Evolutionary conservation across 345 rosid species (phyloP), one percentile per base, ranked within the genome.

Genomic region (Euphorbia peplus): DNA sequence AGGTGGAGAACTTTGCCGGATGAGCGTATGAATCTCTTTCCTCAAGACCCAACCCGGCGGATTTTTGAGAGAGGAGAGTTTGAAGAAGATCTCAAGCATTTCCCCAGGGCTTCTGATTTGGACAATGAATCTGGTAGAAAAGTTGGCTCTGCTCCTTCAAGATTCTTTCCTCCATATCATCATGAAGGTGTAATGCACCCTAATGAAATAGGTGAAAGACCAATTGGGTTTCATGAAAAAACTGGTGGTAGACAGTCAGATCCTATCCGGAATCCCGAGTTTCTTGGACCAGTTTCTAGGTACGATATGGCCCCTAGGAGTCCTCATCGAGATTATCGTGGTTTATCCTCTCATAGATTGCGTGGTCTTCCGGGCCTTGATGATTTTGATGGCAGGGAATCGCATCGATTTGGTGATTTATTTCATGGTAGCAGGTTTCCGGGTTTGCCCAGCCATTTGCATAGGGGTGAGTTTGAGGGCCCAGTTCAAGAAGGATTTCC

Each of bases 321-420:
- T 78, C 90, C 90, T 4, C 78, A 67, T 35, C 76, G 91, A 72
- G 88, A 87, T 65, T 78, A 73, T 60, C 76, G 71, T 69, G 75
- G 83, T 53, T 44, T 80, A 30, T 58, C 78, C 22, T 58, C 82
- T 15, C 76, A 19, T 39, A 67, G 82, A 66, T 83, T 84, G 63
- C 73, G 83, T 59, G 78, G 78, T 53, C 69, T 56, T 82, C 73
- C 72, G 60, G 80, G 74, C 46, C 63, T 70, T 21, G 86, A 80
- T 46, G 85, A 85, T 68, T 63, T 76, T 70, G 78, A 67, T 75
- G 75, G 82, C 60, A 75, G 86, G 70, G 87, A 79, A 46, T 60
- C 69, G 11, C 75, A n/a, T 37, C 76, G 66, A 42, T 84, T 78
- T 74, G 79, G 69, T 64, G 84, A 72, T 28, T 71, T 83, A 8